These are phyloP conservation scores for Silene noctiflora DNA, from an alignment of 179 eudicot genomes.

Conservation along the genomic window DNA sequence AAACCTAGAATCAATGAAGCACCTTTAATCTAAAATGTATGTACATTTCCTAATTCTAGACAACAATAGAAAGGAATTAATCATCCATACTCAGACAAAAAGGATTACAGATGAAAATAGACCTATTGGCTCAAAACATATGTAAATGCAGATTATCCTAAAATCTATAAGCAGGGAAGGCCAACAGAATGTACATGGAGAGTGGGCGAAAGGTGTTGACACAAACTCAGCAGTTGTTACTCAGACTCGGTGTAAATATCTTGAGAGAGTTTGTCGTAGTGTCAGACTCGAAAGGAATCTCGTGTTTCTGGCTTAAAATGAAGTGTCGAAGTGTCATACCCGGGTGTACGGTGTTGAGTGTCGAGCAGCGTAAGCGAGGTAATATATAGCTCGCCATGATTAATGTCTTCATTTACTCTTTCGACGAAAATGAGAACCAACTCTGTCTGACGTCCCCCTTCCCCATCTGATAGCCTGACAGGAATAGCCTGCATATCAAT, in stretches of 20 bases:
- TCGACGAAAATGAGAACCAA: not conserved
- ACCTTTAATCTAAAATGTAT: not conserved
- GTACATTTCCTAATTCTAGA: constrained; percentile 6
- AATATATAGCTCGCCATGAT: not conserved
- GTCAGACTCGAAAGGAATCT: not conserved
- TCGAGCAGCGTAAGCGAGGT: not conserved
- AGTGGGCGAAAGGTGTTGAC: not conserved
- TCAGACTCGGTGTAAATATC: not conserved
- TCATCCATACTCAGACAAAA: not conserved
- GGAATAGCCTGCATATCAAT: not conserved
- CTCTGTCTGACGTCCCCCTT: not conserved
- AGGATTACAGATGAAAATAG: not conserved
- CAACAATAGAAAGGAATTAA: not conserved
- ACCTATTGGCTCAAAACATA: not conserved
- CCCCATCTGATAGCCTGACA: not conserved
- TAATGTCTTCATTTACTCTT: not conserved
- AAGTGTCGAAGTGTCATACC: not conserved
- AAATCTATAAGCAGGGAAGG: not conserved
- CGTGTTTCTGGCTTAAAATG: not conserved
- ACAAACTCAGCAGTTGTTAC: not conserved
- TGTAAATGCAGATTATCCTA: constrained; percentile 4
- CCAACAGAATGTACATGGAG: constrained; percentile 9
- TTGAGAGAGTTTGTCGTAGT: not conserved
- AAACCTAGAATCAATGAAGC: not conserved
- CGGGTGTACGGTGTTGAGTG: not conserved